These are phyloP conservation scores for Botrytis cinerea DNA, from an alignment of 2,329 filamentous ascomycete species.

Conservation along the genomic window DNA sequence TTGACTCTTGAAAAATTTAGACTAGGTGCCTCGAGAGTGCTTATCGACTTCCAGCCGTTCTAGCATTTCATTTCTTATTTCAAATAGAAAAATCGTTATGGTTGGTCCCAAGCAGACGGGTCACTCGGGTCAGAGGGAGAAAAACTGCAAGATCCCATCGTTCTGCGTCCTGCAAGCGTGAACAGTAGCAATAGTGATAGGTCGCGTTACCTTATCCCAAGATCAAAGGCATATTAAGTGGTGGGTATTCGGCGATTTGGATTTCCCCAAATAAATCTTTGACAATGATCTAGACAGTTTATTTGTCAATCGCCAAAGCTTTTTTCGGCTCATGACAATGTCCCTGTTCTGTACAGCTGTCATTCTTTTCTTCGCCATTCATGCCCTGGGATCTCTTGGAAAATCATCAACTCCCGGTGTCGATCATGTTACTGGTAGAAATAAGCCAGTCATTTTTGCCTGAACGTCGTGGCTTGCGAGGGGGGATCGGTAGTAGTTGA, in stretches of 20 bases:
- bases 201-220: constrained; percentile 14
- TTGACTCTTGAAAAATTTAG: not conserved
- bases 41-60: not conserved
- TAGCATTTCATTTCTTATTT: not conserved
- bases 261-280: constrained; percentile 9
- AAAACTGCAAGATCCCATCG: constrained; percentile 22
- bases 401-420: constrained; percentile 24
- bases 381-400: constrained; percentile 7
- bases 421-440: constrained; percentile 22
- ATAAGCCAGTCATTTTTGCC: constrained; percentile 20
- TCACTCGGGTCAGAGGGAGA: constrained; percentile 14
- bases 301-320: constrained; percentile 4
- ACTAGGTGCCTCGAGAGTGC: not conserved
- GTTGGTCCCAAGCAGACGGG: constrained; percentile 25
- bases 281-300: not conserved
- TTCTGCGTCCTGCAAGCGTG: constrained; percentile 22
- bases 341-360: constrained; percentile 9
- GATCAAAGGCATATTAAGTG: constrained; percentile 16
- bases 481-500: constrained; percentile 19
- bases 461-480: constrained; percentile 22
- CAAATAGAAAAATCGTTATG: constrained; percentile 5
- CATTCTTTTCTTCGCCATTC: constrained; percentile 1
- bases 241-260: constrained; percentile 16
- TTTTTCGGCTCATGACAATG: not conserved
- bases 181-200: constrained; percentile 16